Conservation (phyloP, 2,329 filamentous ascomycete genomes). For the Pestalotiopsis sp. region DNA sequence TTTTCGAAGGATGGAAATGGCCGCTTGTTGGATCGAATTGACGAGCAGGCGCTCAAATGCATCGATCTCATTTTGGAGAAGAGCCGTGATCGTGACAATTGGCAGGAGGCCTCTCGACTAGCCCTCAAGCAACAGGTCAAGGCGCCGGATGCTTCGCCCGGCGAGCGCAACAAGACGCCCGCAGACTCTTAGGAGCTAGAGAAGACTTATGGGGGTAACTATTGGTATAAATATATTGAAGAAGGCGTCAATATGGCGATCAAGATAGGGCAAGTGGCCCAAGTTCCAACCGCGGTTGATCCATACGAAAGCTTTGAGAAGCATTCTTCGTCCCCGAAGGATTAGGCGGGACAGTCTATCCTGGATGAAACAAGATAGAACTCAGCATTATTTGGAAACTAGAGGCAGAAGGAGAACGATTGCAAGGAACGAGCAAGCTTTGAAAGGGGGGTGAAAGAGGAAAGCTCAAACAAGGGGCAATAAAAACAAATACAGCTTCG, state of each 20-base stretch:
- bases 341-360: neutral
- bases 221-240: neutral
- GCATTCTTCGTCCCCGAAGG: neutral
- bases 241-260: neutral
- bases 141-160: neutral
- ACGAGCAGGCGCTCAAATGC: neutral
- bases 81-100: neutral
- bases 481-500: too few species aligned
- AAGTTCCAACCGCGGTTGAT: neutral
- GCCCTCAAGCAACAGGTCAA: neutral
- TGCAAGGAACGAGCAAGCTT: too few species aligned
- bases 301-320: neutral
- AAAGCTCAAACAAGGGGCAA: too few species aligned
- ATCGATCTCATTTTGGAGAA: neutral
- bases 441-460: too few species aligned
- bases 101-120: conserved; percentile 1
- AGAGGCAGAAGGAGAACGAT: too few species aligned
- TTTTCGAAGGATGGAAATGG: neutral
- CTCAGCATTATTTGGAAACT: neutral
- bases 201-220: neutral
- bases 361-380: neutral
- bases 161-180: neutral
- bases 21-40: neutral
- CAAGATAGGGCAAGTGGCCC: neutral
- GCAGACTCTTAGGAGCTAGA: neutral